phyloP scores from a whole-genome alignment of 2,329 filamentous ascomycete genomes.

The Talaromyces sp. region DNA sequence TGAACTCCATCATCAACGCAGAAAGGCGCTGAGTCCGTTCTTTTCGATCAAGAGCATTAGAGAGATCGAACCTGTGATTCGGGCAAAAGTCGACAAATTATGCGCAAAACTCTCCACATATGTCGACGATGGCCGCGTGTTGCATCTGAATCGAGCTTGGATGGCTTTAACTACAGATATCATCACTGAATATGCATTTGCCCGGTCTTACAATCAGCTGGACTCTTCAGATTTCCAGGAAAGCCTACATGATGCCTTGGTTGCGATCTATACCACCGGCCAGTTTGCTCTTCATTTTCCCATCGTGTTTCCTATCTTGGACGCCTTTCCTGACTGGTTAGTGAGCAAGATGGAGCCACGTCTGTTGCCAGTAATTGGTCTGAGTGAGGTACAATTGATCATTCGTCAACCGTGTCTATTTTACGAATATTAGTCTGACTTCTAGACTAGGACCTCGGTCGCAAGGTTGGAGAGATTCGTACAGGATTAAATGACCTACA shows the following conservation, averaged over 20 bases:
- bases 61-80: conserved; percentile 27
- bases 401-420: background rate
- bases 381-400: conserved; percentile 19
- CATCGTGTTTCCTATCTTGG: conserved; percentile 26
- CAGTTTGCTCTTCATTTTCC: conserved; percentile 25
- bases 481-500: conserved; percentile 17
- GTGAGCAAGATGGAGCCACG: conserved; percentile 23
- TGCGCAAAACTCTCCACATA: conserved; percentile 27
- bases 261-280: conserved; percentile 22
- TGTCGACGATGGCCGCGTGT: conserved; percentile 25
- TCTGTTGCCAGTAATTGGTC: conserved; percentile 21
- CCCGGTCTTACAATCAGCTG: conserved; percentile 27
- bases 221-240: conserved; percentile 22
- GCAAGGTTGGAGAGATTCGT: conserved; percentile 20
- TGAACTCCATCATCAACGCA: conserved; percentile 33
- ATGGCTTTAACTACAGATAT: conserved; percentile 36
- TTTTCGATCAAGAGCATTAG: conserved; percentile 35
- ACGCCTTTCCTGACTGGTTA: conserved; percentile 27
- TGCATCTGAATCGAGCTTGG: conserved; percentile 29
- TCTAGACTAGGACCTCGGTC: conserved; percentile 21
- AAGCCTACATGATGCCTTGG: conserved; percentile 20
- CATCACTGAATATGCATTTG: conserved; percentile 46
- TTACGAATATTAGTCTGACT: background rate
- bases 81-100: conserved; percentile 25
- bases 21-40: conserved; percentile 37